These are phyloP conservation scores for Jamesozyma gamospora DNA, from an alignment of 805 yeast species.

Conservation along the genomic window DNA sequence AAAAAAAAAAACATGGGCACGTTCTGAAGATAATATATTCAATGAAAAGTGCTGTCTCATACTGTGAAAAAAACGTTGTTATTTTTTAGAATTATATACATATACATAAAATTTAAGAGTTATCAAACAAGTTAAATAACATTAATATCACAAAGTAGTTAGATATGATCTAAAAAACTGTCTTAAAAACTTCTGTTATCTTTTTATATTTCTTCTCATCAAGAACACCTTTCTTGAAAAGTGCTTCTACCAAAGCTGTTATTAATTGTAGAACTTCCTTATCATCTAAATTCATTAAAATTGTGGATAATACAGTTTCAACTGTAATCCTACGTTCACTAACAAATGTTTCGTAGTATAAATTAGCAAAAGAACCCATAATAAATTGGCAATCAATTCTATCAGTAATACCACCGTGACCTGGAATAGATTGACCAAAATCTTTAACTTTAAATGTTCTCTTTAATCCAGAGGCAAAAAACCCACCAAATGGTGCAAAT, in stretches of 20 bases:
- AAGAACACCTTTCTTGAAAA: conserved; percentile 34
- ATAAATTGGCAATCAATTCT: conserved; percentile 95
- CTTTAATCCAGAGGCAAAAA: conserved; percentile 94
- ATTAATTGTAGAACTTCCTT: conserved; percentile 58
- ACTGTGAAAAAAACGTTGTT: too few species aligned
- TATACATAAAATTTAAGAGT: background rate
- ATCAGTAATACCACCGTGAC: conserved; percentile 97
- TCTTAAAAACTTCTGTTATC: background rate
- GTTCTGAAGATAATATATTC: too few species aligned
- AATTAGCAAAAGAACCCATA: conserved; percentile 91
- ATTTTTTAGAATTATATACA: too few species aligned
- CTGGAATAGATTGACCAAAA: conserved; percentile 97
- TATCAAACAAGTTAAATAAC: background rate
- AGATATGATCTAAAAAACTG: background rate
- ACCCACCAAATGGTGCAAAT: conserved; percentile 97
- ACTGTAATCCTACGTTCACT: conserved; percentile 62
- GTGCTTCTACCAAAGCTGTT: conserved; percentile 36
- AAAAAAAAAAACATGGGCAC: too few species aligned
- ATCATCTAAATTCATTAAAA: conserved; percentile 57
- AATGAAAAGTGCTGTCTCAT: too few species aligned
- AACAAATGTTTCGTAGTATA: conserved; percentile 88
- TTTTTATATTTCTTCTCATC: conserved; percentile 27
- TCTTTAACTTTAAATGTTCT: conserved; percentile 94
- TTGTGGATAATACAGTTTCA: conserved; percentile 65
- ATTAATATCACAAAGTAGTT: background rate